Base-by-base conservation (phyloP, 768 basidiomycete genomes). In the Boletus tomentosulus region DNA sequence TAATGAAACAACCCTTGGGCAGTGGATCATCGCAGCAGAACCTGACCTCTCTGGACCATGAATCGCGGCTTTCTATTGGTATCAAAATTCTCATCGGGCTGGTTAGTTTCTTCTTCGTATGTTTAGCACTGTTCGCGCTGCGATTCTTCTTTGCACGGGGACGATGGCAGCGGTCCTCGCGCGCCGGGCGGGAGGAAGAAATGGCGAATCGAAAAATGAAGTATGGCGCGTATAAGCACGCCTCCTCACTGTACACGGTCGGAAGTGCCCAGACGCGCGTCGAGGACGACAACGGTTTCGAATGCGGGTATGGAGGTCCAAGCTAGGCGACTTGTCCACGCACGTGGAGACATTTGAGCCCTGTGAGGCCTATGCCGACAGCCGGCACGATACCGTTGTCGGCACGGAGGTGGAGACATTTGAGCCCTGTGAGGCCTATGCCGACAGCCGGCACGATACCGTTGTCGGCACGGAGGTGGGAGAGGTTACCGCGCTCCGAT, bases 11-110 rank as follows among this genome's bases (percentile, higher is more conserved):
- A 54, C 82, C 87, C 0, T 69, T 89, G n/a, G 63, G 62, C 45
- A 45, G 57, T 57, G 10, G 54, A 19, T 22, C 50, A 45, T 51
- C 53, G 45, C 50, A 58, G 49, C 50, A 58, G 49, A 50, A 46
- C 22, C 24, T 52, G 3, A 16, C 44, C 31, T 24, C 62, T 4
- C 51, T 57, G n/a, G 19, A 47, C 6, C 63, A 57, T 4, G 72
- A 71, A 22, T 71, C 74, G 49, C 75, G 74, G 55, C 60, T 84
- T 5, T 79, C 76, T 1, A 74, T 87, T 5, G 89, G 86, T 5
- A 66, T 89, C 49, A 77, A 82, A 48, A 79, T 87, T 5, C 74
- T 89, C 24, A 71, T 89, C 33, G 80, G 77, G 3, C 71, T 90
- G 10, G 54, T 79, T 0, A 74, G 78, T 1, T 83, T 89, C 69